Conservation (phyloP, 1,139 yeast species). For the Yamadazyma sp. region DNA sequence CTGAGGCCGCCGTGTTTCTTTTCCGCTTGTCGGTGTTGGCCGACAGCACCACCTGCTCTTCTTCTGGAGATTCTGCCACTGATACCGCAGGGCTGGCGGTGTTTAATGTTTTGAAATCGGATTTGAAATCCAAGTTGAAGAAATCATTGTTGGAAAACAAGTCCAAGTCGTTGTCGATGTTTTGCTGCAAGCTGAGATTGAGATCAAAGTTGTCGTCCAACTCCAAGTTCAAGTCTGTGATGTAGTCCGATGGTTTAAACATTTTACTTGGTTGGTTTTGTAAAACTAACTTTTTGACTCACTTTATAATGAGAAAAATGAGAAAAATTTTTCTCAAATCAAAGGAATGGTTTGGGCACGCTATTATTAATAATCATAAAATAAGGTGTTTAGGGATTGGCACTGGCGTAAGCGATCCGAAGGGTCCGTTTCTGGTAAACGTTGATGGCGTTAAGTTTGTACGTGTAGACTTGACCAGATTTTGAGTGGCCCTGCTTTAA, state of each 20-base stretch:
- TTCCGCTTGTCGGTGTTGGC: constrained; percentile 54
- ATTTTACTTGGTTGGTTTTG: no score
- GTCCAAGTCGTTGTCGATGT: constrained; percentile 34
- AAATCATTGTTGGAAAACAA: constrained; percentile 47
- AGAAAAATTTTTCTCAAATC: no score
- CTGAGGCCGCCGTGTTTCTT: constrained; percentile 79
- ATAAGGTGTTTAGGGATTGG: no score
- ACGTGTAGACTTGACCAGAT: no score
- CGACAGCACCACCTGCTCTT: constrained; percentile 3
- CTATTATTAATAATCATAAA: no score
- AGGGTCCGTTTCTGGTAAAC: no score
- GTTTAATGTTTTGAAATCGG: constrained; percentile 4
- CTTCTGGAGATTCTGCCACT: background rate
- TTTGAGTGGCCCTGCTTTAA: no score
- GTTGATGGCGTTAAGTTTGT: no score
- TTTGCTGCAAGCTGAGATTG: constrained; percentile 9
- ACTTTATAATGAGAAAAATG: background rate
- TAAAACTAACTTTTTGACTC: background rate
- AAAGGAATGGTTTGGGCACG: no score
- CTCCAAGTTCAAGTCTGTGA: constrained; percentile 41
- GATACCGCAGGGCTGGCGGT: background rate
- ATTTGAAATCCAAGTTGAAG: constrained; percentile 41
- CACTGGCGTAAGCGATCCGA: no score
- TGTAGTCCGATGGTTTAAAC: constrained; percentile 45
- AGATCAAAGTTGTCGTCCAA: constrained; percentile 18